Conservation (phyloP, 179 eudicot genomes). For the Corrigiola litoralis region DNA sequence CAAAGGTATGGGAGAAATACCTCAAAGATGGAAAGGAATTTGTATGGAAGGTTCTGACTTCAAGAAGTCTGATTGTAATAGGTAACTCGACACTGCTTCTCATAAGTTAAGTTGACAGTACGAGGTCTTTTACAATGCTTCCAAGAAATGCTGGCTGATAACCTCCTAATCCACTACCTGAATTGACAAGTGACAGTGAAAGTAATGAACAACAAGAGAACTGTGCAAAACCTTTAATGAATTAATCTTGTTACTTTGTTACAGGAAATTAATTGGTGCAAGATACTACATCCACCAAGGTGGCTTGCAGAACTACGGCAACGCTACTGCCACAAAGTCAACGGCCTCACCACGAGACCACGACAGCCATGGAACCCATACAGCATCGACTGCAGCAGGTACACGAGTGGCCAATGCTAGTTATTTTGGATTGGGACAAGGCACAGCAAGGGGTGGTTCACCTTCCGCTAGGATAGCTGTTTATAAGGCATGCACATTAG, state of each 20-base stretch:
- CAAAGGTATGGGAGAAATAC: slow-evolving; percentile 43
- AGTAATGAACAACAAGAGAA: too few species aligned
- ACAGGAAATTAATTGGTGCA: slow-evolving; percentile 86
- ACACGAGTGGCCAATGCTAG: slow-evolving; percentile 61
- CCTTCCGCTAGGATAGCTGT: slow-evolving; percentile 74
- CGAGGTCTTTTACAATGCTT: not conserved
- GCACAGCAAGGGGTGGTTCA: slow-evolving; percentile 82
- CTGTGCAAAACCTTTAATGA: not conserved
- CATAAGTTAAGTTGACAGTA: not conserved
- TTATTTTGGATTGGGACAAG: slow-evolving; percentile 63
- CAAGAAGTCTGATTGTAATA: slow-evolving; percentile 65
- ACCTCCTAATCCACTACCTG: not conserved
- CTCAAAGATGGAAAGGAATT: slow-evolving; percentile 74
- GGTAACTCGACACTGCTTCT: slow-evolving; percentile 35
- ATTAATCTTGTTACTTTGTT: not conserved
- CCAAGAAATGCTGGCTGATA: not conserved
- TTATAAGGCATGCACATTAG: slow-evolving; percentile 44
- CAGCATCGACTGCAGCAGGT: slow-evolving; percentile 91
- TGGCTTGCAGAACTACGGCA: slow-evolving; percentile 30
- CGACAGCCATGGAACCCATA: slow-evolving; percentile 80
- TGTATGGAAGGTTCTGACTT: slow-evolving; percentile 38
- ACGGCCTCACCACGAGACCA: slow-evolving; percentile 67
- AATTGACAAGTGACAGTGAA: not conserved
- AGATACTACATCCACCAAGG: slow-evolving; percentile 57
- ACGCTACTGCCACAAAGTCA: slow-evolving; percentile 25